Evolutionary conservation across 148 eudicot species (phyloP).

Genomic region (Silene uniflora): DNA sequence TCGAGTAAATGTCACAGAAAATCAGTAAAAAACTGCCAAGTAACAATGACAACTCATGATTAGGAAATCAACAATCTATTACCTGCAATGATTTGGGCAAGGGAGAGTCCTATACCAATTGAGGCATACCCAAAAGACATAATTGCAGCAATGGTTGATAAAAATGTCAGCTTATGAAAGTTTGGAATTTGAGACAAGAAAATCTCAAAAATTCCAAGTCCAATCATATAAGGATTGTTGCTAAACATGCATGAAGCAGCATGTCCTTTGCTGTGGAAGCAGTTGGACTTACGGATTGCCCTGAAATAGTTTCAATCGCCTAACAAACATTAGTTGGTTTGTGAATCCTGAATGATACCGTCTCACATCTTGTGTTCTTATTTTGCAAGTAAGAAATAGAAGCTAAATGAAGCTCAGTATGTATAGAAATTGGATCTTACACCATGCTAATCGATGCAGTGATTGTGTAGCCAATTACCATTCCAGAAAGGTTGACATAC

Average conservation of each 20-base stretch:
- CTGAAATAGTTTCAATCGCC: slow-evolving; percentile 28
- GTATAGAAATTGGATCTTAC: slow-evolving; percentile 31
- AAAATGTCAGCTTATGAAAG: slow-evolving; percentile 51
- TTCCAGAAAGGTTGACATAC: slow-evolving; percentile 44
- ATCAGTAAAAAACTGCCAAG: background rate
- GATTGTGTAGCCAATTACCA: slow-evolving; percentile 52
- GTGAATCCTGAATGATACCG: too few species aligned
- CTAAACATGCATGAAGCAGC: slow-evolving; percentile 43
- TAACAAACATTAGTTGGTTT: background rate
- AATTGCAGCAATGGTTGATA: slow-evolving; percentile 56
- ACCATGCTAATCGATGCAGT: slow-evolving; percentile 72
- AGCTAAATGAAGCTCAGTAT: background rate
- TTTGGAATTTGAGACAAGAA: slow-evolving; percentile 65
- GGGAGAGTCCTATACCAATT: slow-evolving; percentile 65
- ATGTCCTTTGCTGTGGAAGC: slow-evolving; percentile 58
- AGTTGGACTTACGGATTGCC: slow-evolving; percentile 56
- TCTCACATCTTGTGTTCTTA: too few species aligned
- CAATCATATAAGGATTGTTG: slow-evolving; percentile 50
- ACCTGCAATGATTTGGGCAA: slow-evolving; percentile 52
- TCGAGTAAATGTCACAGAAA: background rate
- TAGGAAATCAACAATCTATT: background rate
- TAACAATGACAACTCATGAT: background rate
- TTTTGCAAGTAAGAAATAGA: background rate
- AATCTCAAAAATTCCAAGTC: slow-evolving; percentile 48
- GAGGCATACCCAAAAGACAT: slow-evolving; percentile 70